phyloP scores from a whole-genome alignment of 106 monocot genomes.

The Dendrobium officinale region DNA sequence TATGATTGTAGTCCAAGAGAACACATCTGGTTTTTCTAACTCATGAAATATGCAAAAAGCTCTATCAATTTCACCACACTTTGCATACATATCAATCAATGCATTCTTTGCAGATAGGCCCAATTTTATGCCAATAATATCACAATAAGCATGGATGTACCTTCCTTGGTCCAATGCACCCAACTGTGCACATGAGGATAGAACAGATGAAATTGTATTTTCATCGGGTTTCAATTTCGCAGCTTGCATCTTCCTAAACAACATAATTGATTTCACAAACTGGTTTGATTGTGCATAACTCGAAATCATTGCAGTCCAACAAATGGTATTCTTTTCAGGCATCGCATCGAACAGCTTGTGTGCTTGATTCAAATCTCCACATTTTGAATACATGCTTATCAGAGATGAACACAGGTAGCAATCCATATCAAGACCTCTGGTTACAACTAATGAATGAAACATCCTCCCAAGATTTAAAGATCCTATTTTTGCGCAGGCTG shows the following conservation, averaged over 20 bases:
- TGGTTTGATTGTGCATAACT: constrained; percentile 32
- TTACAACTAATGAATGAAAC: constrained; percentile 41
- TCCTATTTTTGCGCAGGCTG: constrained; percentile 38
- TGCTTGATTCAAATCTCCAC: constrained; percentile 41
- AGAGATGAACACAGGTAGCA: constrained; percentile 59
- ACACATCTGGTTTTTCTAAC: constrained; percentile 38
- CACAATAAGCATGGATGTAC: constrained; percentile 61
- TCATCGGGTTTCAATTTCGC: constrained; percentile 44
- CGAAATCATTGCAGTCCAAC: constrained; percentile 72
- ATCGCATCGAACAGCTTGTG: constrained; percentile 53
- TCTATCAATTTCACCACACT: constrained; percentile 66
- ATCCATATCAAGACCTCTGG: constrained; percentile 36
- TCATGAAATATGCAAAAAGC: constrained; percentile 47
- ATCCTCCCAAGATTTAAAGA: constrained; percentile 17
- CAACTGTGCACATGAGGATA: constrained; percentile 64
- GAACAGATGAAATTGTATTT: constrained; percentile 41
- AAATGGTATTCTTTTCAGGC: constrained; percentile 41
- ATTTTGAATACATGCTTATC: constrained; percentile 61
- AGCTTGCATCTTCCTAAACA: constrained; percentile 68
- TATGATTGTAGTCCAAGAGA: constrained; percentile 77
- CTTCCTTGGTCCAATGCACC: constrained; percentile 71
- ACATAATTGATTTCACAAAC: constrained; percentile 35
- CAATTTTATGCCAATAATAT: constrained; percentile 21
- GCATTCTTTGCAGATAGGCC: constrained; percentile 53
- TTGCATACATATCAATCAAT: constrained; percentile 85